Conservation (phyloP, 2,329 filamentous ascomycete genomes). For the Neophaeococcomyces aloes region DNA sequence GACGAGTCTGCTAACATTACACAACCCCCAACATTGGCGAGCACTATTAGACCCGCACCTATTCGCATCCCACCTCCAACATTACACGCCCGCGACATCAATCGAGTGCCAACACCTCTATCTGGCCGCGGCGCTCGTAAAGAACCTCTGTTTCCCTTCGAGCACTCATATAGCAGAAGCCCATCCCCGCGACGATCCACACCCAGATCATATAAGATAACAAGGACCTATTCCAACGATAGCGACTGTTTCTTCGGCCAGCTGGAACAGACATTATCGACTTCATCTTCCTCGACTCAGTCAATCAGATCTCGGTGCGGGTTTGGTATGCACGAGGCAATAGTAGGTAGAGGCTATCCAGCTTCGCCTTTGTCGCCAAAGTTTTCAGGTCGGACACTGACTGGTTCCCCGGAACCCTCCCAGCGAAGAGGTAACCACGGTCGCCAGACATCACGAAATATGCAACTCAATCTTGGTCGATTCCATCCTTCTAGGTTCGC, state of each 20-base stretch:
- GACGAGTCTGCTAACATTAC: not conserved
- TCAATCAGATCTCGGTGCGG: not conserved
- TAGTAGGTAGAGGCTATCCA: conserved; percentile 15
- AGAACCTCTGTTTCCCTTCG: conserved; percentile 7
- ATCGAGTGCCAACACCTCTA: conserved; percentile 7
- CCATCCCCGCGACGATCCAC: not conserved
- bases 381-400: conserved; percentile 11
- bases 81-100: conserved; percentile 6
- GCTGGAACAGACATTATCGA: not conserved
- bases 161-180: too few relatives aligned
- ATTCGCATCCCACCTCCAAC: conserved; percentile 6
- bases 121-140: conserved; percentile 10
- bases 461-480: conserved; percentile 35
- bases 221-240: not conserved
- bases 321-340: conserved; percentile 1
- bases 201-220: not conserved
- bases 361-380: conserved; percentile 21
- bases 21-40: not conserved
- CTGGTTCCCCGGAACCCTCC: conserved; percentile 28
- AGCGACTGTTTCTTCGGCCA: conserved; percentile 1
- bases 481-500: conserved; percentile 37
- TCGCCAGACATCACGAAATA: conserved; percentile 28
- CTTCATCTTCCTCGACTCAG: not conserved
- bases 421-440: conserved; percentile 24
- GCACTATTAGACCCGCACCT: not conserved